Evolutionary conservation across 768 basidiomycete species (phyloP).

Genomic region (Lactifluus hygrophoroides): DNA sequence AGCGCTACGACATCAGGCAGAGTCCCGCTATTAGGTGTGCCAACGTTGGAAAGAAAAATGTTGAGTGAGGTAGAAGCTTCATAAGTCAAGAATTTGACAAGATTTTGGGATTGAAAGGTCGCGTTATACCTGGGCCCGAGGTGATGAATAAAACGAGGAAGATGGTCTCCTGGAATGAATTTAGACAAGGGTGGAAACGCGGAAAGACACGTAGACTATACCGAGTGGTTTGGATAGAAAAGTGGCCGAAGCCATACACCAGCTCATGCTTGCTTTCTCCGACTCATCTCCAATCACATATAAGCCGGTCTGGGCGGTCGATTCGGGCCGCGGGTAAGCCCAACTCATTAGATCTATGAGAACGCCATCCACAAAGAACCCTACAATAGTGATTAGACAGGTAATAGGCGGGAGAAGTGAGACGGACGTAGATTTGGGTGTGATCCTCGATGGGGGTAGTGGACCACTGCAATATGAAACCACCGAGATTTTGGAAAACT

Average conservation of each 20-base stretch:
- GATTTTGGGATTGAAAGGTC: conserved; percentile 62
- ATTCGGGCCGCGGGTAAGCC: conserved; percentile 50
- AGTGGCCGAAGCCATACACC: conserved; percentile 63
- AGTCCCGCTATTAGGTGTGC: conserved; percentile 29
- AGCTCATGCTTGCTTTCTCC: conserved; percentile 39
- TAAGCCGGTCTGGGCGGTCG: conserved; percentile 28
- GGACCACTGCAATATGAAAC: conserved; percentile 63
- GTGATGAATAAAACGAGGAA: conserved; percentile 69
- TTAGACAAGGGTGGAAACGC: not conserved
- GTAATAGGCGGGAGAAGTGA: not conserved
- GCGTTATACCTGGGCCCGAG: conserved; percentile 72
- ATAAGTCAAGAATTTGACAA: conserved; percentile 75
- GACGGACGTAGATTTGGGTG: conserved; percentile 59
- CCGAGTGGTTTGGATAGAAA: conserved; percentile 52
- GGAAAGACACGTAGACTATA: conserved; percentile 23
- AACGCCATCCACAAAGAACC: conserved; percentile 67
- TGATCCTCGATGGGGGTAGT: conserved; percentile 48
- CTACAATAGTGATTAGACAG: conserved; percentile 30
- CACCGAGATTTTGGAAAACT: conserved; percentile 50
- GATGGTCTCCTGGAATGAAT: conserved; percentile 46
- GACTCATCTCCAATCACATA: conserved; percentile 53
- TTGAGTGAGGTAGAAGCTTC: conserved; percentile 78
- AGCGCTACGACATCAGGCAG: conserved; percentile 31
- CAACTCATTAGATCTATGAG: conserved; percentile 55
- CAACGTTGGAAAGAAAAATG: conserved; percentile 53